Evolutionary conservation across 208 protist species (phyloP).

Genomic region (Porcisia hertigi): DNA sequence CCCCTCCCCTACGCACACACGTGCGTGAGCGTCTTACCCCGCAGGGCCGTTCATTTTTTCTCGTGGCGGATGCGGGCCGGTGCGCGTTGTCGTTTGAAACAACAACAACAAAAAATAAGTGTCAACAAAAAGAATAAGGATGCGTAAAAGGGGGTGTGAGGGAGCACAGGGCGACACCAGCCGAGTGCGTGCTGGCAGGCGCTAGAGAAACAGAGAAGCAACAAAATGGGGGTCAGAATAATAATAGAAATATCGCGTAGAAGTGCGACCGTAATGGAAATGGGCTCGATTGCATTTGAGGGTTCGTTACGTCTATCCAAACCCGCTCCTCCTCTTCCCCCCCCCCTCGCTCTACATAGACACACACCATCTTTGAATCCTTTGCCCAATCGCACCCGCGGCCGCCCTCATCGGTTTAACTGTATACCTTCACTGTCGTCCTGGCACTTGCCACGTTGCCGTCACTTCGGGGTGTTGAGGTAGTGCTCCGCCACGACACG

Average conservation of each 20-base stretch:
- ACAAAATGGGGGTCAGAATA: neutral
- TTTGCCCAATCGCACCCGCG: neutral
- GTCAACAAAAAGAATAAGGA: neutral
- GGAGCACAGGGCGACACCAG: neutral
- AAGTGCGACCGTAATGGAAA: neutral
- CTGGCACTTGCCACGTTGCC: neutral
- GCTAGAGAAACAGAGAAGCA: neutral
- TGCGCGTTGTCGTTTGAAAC: too few species aligned
- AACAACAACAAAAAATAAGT: too few species aligned
- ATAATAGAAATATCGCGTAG: neutral
- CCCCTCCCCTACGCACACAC: too few species aligned
- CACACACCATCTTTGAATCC: neutral
- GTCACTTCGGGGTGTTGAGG: constrained; percentile 46
- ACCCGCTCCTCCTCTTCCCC: neutral
- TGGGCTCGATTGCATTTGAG: neutral
- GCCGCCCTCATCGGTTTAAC: neutral
- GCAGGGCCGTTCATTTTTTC: too few species aligned
- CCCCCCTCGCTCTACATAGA: too few species aligned
- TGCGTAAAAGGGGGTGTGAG: neutral
- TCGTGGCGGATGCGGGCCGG: too few species aligned
- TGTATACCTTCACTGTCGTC: neutral
- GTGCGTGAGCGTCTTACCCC: too few species aligned
- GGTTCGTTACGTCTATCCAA: neutral
- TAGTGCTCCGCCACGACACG: constrained; percentile 82
- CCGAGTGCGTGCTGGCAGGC: neutral